Percentiles rank a stretch among this genome's conserved stretches.
Conservation (phyloP, 1,284 basidiomycete genomes). For the Leccinum angustisporum region DNA sequence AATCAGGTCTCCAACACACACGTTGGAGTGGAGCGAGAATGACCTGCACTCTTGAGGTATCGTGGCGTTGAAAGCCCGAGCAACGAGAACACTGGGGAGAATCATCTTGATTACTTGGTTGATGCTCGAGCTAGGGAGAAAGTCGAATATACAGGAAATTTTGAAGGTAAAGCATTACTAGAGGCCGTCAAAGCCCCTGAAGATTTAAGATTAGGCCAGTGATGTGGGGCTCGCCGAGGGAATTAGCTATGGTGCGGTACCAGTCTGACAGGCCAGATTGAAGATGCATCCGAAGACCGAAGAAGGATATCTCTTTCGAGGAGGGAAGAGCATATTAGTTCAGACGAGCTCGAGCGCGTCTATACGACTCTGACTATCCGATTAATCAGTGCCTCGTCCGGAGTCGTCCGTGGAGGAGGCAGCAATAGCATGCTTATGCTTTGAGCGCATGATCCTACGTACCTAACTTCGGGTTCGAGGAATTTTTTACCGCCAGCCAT, state of each 20-base stretch:
- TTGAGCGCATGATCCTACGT: too few species aligned
- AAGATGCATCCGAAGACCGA: neutral
- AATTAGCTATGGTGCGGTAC: neutral
- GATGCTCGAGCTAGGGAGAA: neutral
- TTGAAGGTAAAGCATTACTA: neutral
- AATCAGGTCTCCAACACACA: slow-evolving; percentile 28
- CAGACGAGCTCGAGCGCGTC: neutral
- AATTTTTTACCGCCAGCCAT: neutral
- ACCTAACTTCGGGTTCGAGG: too few species aligned
- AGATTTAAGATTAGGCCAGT: neutral
- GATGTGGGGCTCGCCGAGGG: neutral
- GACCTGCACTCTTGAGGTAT: slow-evolving; percentile 12
- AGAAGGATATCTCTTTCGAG: neutral
- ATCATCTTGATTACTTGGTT: slow-evolving; percentile 9
- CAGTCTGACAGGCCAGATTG: neutral
- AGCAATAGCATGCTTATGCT: neutral
- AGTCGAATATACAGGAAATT: neutral
- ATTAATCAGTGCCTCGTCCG: neutral
- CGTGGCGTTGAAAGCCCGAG: neutral
- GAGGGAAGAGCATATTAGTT: neutral
- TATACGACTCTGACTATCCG: neutral
- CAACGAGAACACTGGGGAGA: neutral
- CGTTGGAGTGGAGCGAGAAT: slow-evolving; percentile 14
- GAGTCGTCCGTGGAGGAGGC: too few species aligned
- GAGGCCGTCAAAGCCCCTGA: neutral